These are phyloP conservation scores for Suillus sp. DNA, from an alignment of 768 basidiomycete genomes.

Conservation along the genomic window DNA sequence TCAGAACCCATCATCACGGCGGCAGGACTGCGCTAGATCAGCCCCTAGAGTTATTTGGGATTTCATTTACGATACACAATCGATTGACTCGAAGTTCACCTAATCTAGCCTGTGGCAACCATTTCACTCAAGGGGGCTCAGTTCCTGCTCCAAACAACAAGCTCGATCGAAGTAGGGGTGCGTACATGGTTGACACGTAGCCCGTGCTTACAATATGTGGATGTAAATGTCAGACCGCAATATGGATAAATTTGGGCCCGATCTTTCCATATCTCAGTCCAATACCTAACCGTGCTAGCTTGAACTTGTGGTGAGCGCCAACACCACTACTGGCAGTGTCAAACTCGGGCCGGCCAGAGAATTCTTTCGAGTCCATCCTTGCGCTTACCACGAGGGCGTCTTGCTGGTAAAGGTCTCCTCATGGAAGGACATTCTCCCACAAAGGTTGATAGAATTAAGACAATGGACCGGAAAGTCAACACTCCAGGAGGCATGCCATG, in stretches of 20 bases:
- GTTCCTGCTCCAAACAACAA: too few species aligned
- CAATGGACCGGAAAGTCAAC: background rate
- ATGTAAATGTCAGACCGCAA: background rate
- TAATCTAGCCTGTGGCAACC: too few species aligned
- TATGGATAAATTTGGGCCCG: background rate
- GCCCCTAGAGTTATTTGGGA: too few species aligned
- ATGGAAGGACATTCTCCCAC: conserved; percentile 43
- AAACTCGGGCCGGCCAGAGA: conserved; percentile 32
- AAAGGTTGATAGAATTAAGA: conserved; percentile 42
- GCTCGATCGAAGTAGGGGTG: too few species aligned
- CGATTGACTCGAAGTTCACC: too few species aligned
- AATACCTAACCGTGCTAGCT: background rate
- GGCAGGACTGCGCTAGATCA: too few species aligned
- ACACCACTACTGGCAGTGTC: background rate
- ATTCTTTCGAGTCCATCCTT: conserved; percentile 39
- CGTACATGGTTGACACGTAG: too few species aligned
- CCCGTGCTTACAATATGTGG: too few species aligned
- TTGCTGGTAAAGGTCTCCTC: conserved; percentile 47
- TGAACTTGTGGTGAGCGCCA: background rate
- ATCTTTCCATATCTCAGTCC: background rate
- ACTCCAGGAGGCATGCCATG: background rate
- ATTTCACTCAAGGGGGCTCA: too few species aligned
- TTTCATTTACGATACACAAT: too few species aligned
- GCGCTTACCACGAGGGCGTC: conserved; percentile 47
- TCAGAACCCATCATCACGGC: too few species aligned